These are phyloP conservation scores for Microthlaspi erraticum DNA, from an alignment of 345 rosid genomes.

Conservation along the genomic window DNA sequence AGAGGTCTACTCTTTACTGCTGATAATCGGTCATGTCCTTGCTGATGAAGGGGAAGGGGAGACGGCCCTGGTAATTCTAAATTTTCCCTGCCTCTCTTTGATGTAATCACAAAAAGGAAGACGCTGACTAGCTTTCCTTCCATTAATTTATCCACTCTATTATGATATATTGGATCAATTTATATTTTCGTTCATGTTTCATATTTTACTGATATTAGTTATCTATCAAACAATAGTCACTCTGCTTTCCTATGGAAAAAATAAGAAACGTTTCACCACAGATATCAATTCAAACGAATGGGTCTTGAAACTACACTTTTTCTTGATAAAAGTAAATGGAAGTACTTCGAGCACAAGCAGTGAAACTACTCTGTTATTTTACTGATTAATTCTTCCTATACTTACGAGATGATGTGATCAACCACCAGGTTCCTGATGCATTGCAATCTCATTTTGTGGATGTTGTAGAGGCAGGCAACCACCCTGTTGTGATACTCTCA, in stretches of 20 bases:
- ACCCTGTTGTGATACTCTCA: constrained; percentile 80
- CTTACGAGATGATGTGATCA: constrained; percentile 26
- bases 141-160: neutral
- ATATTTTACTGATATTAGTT: constrained; percentile 12
- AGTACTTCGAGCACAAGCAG: constrained; percentile 21
- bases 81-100: constrained; percentile 29
- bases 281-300: constrained; percentile 18
- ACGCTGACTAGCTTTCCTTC: constrained; percentile 19
- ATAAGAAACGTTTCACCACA: constrained; percentile 13
- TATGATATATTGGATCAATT: constrained; percentile 26
- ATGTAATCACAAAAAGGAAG: constrained; percentile 29
- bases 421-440: constrained; percentile 78
- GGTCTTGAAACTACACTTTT: constrained; percentile 22
- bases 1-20: constrained; percentile 85
- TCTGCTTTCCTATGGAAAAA: constrained; percentile 7
- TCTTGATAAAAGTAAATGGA: constrained; percentile 11
- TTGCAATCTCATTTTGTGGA: constrained; percentile 73
- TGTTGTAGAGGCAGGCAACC: constrained; percentile 63
- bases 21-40: constrained; percentile 90
- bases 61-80: constrained; percentile 82
- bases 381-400: constrained; percentile 18
- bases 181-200: constrained; percentile 17
- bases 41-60: constrained; percentile 99
- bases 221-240: constrained; percentile 14
- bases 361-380: neutral